Percentiles rank a stretch among this genome's conserved stretches.
Conservation (phyloP, 805 yeast species). For the Candida pseudoglaebosa region DNA sequence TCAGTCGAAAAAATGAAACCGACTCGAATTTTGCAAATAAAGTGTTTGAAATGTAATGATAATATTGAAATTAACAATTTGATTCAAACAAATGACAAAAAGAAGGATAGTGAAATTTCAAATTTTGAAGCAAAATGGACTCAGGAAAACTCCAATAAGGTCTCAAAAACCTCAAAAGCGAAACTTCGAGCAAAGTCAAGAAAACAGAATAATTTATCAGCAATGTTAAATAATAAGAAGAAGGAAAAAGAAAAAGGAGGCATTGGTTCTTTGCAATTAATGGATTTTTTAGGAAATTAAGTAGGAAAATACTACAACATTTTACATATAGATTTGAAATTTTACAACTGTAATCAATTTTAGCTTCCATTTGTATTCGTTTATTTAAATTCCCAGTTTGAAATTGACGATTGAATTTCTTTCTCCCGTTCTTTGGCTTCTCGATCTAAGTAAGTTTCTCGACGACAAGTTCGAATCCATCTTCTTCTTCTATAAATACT, state of each 20-base stretch:
- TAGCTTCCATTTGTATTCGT: not conserved
- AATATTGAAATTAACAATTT: not conserved
- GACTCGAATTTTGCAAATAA: conserved; percentile 1
- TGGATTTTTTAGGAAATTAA: conserved; percentile 43
- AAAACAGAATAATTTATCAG: conserved; percentile 41
- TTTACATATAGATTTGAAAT: no score
- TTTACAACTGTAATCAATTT: no score
- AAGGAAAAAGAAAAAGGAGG: conserved; percentile 23
- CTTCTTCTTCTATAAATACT: conserved; percentile 53
- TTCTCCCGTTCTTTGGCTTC: not conserved
- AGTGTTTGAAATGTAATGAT: not conserved
- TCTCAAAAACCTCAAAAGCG: conserved; percentile 3
- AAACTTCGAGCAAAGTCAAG: conserved; percentile 40
- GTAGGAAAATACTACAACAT: not conserved
- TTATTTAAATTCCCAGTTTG: conserved; percentile 6
- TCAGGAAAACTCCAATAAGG: conserved; percentile 6
- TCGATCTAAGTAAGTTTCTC: conserved; percentile 9
- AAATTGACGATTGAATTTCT: conserved; percentile 1
- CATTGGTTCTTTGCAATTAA: conserved; percentile 39
- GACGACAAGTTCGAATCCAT: conserved; percentile 50
- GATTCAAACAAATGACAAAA: not conserved
- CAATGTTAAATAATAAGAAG: conserved; percentile 40
- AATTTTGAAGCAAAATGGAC: conserved; percentile 11
- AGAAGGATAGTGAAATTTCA: not conserved
- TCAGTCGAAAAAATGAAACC: not conserved